These are phyloP conservation scores for Allium fistulosum DNA, from an alignment of 106 monocot genomes.

Conservation along the genomic window DNA sequence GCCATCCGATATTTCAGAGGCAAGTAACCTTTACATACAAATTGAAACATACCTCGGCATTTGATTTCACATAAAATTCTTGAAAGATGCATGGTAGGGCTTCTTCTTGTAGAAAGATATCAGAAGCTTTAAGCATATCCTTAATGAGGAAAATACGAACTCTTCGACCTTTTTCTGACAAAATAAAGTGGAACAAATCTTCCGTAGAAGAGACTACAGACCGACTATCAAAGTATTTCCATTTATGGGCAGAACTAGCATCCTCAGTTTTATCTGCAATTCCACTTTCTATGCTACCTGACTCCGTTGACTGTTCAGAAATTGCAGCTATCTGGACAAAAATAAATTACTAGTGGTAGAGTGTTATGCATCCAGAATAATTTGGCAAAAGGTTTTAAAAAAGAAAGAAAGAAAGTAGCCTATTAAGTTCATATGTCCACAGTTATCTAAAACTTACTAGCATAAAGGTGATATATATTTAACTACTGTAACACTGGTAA, in stretches of 20 bases:
- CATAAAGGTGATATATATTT: no score
- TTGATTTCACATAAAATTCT: conserved; percentile 5
- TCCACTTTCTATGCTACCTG: conserved; percentile 12
- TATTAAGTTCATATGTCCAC: no score
- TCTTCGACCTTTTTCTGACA: conserved; percentile 78
- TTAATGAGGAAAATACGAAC: conserved; percentile 76
- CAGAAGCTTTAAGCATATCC: conserved; percentile 67
- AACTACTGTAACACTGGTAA: no score
- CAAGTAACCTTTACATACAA: no score
- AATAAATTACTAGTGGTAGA: not conserved
- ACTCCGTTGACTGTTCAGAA: conserved; percentile 66
- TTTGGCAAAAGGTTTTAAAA: no score
- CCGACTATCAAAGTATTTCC: conserved; percentile 91
- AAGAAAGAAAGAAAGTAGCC: no score
- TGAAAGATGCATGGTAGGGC: conserved; percentile 36
- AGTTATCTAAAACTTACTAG: no score
- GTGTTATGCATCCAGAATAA: no score
- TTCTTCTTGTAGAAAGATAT: conserved; percentile 57
- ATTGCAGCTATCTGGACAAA: conserved; percentile 78
- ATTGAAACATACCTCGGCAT: conserved; percentile 1
- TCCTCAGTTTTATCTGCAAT: conserved; percentile 6
- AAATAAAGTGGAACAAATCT: conserved; percentile 75
- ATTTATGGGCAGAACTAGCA: conserved; percentile 14
- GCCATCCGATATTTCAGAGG: no score
- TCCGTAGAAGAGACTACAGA: conserved; percentile 88